Conservation (phyloP, 495 filamentous ascomycete genomes). For the Chlorociboria aeruginascens region DNA sequence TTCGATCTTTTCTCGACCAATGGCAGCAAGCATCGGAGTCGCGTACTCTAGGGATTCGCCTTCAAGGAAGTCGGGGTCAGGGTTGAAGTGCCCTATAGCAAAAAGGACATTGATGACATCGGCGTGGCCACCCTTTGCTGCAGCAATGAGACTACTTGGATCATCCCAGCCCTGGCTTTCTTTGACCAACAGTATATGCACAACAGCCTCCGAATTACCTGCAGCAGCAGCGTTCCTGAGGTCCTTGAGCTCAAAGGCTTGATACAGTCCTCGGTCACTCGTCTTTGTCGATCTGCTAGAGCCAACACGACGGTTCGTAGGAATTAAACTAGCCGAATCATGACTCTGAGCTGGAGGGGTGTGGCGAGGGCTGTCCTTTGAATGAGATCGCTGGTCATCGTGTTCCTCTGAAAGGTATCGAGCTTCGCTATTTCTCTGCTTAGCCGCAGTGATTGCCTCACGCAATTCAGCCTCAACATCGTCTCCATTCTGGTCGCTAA, state of each 20-base stretch:
- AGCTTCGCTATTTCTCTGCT: conserved; percentile 24
- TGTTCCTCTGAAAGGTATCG: conserved; percentile 21
- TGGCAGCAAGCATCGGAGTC: conserved; percentile 89
- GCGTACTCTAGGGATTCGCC: conserved; percentile 43
- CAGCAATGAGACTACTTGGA: conserved; percentile 74
- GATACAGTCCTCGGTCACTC: conserved; percentile 40
- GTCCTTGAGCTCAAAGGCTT: conserved; percentile 52
- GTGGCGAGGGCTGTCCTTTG: conserved; percentile 55
- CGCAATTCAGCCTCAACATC: conserved; percentile 38
- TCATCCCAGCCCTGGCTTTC: conserved; percentile 52
- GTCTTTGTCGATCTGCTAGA: conserved; percentile 36
- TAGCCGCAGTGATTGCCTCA: conserved; percentile 39
- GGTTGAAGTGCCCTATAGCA: conserved; percentile 65
- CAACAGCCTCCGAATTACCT: conserved; percentile 71
- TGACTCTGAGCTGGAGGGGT: conserved; percentile 37
- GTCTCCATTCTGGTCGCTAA: conserved; percentile 38
- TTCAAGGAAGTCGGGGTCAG: conserved; percentile 55
- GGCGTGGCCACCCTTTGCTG: conserved; percentile 84
- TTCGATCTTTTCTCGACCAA: conserved; percentile 77
- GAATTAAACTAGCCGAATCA: conserved; percentile 21
- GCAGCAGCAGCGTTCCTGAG: conserved; percentile 69
- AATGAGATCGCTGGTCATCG: conserved; percentile 52
- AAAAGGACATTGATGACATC: conserved; percentile 76
- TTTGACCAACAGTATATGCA: conserved; percentile 60
- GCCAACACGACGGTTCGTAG: conserved; percentile 27